A percentile compares a stretch with the other conserved stretches of the same genome.
Conservation (phyloP, 371 early-diverging fungal genomes). For the Sporodiniella umbellata region DNA sequence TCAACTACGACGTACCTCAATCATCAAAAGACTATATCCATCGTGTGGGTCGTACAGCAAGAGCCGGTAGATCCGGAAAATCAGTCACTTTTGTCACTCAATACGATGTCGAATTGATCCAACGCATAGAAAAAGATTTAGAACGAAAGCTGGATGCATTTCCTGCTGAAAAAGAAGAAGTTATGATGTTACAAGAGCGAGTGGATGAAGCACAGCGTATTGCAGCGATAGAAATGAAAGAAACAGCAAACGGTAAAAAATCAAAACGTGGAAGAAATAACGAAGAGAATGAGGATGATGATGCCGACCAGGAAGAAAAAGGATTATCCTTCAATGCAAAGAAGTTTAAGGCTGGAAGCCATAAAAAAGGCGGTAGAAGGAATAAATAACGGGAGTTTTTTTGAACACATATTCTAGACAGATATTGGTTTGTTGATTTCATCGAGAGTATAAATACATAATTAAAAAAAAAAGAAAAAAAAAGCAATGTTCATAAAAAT, state of each 20-base stretch:
- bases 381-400: neutral
- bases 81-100: constrained; percentile 96
- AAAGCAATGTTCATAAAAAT: too few relatives aligned
- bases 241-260: constrained; percentile 53
- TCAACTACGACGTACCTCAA: constrained; percentile 97
- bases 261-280: constrained; percentile 43
- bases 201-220: constrained; percentile 89
- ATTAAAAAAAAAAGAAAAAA: too few relatives aligned
- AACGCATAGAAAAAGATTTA: constrained; percentile 89
- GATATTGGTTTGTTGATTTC: too few relatives aligned
- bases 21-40: constrained; percentile 95
- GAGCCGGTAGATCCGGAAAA: constrained; percentile 92
- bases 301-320: constrained; percentile 49
- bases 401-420: too few relatives aligned
- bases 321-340: constrained; percentile 23
- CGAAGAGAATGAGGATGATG: constrained; percentile 51
- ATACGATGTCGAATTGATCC: constrained; percentile 93
- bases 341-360: constrained; percentile 23
- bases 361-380: constrained; percentile 6
- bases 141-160: constrained; percentile 82
- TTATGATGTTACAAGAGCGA: constrained; percentile 89
- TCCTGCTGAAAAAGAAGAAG: constrained; percentile 81
- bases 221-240: constrained; percentile 72
- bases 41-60: constrained; percentile 96
- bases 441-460: too few relatives aligned